Evolutionary conservation across 805 yeast species (phyloP), one percentile per base, ranked within the genome.

Genomic region (Brettanomyces sp.): DNA sequence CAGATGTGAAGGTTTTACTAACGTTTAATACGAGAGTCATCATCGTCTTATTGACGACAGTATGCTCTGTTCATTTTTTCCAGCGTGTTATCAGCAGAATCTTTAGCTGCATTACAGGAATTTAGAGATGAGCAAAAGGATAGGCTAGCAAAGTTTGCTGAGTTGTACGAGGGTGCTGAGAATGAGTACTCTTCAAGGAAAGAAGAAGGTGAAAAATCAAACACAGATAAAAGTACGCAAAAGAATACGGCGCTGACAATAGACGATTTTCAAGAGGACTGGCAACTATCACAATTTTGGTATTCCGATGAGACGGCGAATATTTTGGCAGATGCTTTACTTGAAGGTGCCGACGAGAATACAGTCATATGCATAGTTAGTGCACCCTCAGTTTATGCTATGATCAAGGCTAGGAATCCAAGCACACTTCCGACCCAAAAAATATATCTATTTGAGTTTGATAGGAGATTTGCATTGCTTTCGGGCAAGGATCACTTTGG

Each of bases 271-370:
- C 72, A 84, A 58, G 96, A 89, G 63, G 95, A 89, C 64, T 89
- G 97, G 97, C 93, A 87, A 58, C 70, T 90, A 36, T 87, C 95
- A 1, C 97, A 89, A 63, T 89, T 89, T 65, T 89, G 97, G 89
- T 89, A 87, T 58, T 67, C 74, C 47, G 90, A 87, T 49, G 64
- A 68, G 3, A 89, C 96, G 1, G 89, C 96, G 0, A 73, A 72
- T 44, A 58, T 65, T 0, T 62, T 87, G 18, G 93, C 87, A 0
- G 76, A 74, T 49, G 93, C 86, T 6, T 67, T 88, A 38, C 63
- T 88, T 12, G 85, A 81, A 34, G 93, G 87, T 6, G 93, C 95
- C 1, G 84, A 81, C 52, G 73, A 73, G 45, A 71, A 75, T 36
- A 85, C 95, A 0, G 80, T 79, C 1, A 73, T 89, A 39, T 85